Percentiles rank a stretch among this genome's conserved stretches.
phyloP scores from a whole-genome alignment of 768 basidiomycete species.

The Mycena rebaudengoi region DNA sequence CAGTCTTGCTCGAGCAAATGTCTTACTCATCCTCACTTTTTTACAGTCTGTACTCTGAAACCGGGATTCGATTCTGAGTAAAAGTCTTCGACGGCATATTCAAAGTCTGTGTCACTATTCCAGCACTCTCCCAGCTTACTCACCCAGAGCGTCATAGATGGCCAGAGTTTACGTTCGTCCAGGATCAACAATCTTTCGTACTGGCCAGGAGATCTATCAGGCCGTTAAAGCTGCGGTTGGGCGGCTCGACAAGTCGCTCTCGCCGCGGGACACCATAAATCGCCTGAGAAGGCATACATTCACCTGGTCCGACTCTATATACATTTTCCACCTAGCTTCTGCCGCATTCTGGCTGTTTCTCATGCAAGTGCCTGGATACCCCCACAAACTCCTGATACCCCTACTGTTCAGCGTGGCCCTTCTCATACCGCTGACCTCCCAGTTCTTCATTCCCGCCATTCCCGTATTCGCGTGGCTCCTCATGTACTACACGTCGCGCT shows the following conservation, averaged over 20 bases:
- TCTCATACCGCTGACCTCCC: slow-evolving; percentile 85
- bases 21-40: too few species aligned
- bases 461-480: slow-evolving; percentile 90
- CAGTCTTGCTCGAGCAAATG: too few species aligned
- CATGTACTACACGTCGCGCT: slow-evolving; percentile 86
- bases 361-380: slow-evolving; percentile 75
- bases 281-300: slow-evolving; percentile 67
- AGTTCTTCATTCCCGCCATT: slow-evolving; percentile 90
- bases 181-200: slow-evolving; percentile 7
- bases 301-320: slow-evolving; percentile 63
- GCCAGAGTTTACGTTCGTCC: slow-evolving; percentile 11
- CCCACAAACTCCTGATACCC: slow-evolving; percentile 82
- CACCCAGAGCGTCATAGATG: slow-evolving; percentile 19
- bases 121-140: background rate
- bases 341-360: slow-evolving; percentile 77
- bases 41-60: background rate
- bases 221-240: slow-evolving; percentile 70
- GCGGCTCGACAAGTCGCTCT: slow-evolving; percentile 81
- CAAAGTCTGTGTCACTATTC: background rate
- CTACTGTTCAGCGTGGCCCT: slow-evolving; percentile 72
- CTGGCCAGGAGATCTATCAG: slow-evolving; percentile 27
- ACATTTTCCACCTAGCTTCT: slow-evolving; percentile 69
- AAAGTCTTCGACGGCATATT: background rate
- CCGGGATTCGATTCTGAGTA: background rate
- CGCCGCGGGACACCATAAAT: slow-evolving; percentile 69